These are phyloP conservation scores for Aspergillus aculeatinus DNA, from an alignment of 2,329 filamentous ascomycete species.

Conservation along the genomic window DNA sequence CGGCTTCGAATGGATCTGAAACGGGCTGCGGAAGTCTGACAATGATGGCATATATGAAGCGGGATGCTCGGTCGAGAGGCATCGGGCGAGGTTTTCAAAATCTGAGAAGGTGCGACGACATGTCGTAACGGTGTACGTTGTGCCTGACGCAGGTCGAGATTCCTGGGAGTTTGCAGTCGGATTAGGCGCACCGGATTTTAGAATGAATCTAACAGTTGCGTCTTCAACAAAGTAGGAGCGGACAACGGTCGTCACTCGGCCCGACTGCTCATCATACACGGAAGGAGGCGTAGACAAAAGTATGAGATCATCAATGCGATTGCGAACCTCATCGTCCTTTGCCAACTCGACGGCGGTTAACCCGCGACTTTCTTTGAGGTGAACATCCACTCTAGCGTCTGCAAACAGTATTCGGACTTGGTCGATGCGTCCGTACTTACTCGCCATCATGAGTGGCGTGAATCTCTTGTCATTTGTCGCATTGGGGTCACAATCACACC, in stretches of 20 bases:
- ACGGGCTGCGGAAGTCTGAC: slow-evolving; percentile 76
- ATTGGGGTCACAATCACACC: slow-evolving; percentile 94
- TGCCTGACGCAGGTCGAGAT: slow-evolving; percentile 57
- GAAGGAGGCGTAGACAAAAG: slow-evolving; percentile 67
- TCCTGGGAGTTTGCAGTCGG: slow-evolving; percentile 37
- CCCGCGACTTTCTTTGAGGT: slow-evolving; percentile 79
- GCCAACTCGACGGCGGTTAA: slow-evolving; percentile 93
- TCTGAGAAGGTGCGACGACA: slow-evolving; percentile 83
- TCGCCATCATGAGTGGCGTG: slow-evolving; percentile 94
- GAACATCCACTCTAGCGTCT: slow-evolving; percentile 82
- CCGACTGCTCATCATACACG: slow-evolving; percentile 62
- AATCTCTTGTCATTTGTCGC: slow-evolving; percentile 93
- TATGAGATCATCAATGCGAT: slow-evolving; percentile 91
- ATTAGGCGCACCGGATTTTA: slow-evolving; percentile 86
- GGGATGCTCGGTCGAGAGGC: slow-evolving; percentile 84
- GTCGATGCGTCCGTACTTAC: slow-evolving; percentile 94
- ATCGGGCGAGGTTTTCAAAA: slow-evolving; percentile 84
- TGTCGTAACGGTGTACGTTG: slow-evolving; percentile 85
- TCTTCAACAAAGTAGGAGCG: slow-evolving; percentile 97
- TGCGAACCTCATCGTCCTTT: slow-evolving; percentile 96
- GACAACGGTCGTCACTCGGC: slow-evolving; percentile 86
- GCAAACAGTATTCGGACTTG: slow-evolving; percentile 86
- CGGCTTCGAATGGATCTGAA: slow-evolving; percentile 89
- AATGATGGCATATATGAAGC: slow-evolving; percentile 90
- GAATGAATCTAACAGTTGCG: slow-evolving; percentile 83